These are phyloP conservation scores for Eugenia klotzschiana DNA, from an alignment of 441 rosid species.

Conservation along the genomic window DNA sequence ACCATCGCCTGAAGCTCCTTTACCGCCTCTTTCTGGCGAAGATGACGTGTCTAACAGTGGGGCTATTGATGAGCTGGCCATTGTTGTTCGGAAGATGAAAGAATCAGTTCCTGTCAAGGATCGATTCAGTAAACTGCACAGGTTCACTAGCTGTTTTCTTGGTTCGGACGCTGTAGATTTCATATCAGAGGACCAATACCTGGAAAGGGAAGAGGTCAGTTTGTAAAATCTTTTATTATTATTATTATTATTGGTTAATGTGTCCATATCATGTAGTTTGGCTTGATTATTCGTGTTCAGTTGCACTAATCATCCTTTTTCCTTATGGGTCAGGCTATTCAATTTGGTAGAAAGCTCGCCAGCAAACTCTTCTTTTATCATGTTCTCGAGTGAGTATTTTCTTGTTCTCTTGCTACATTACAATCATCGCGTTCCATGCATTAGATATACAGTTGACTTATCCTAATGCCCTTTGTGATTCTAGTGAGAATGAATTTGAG, in stretches of 20 bases:
- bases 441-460: not conserved
- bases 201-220: slow-evolving; percentile 66
- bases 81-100: slow-evolving; percentile 67
- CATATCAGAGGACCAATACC: slow-evolving; percentile 45
- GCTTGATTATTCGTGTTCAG: not conserved
- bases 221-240: not conserved
- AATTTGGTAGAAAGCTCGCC: slow-evolving; percentile 74
- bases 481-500: slow-evolving; percentile 72
- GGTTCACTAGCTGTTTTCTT: slow-evolving; percentile 53
- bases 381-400: slow-evolving; percentile 52
- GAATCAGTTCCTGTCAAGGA: slow-evolving; percentile 48
- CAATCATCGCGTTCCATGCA: slow-evolving; percentile 1
- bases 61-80: slow-evolving; percentile 60
- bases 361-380: slow-evolving; percentile 57
- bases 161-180: slow-evolving; percentile 77
- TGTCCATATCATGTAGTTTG: not conserved
- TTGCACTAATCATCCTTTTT: not conserved
- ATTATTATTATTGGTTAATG: not conserved
- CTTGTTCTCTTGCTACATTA: not conserved
- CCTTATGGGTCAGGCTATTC: slow-evolving; percentile 40
- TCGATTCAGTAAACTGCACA: slow-evolving; percentile 56
- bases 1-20: slow-evolving; percentile 54
- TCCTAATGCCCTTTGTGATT: slow-evolving; percentile 6
- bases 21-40: slow-evolving; percentile 80
- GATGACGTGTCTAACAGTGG: slow-evolving; percentile 56